phyloP scores from a whole-genome alignment of 164 flowering plant genomes.

The Piper longum region DNA sequence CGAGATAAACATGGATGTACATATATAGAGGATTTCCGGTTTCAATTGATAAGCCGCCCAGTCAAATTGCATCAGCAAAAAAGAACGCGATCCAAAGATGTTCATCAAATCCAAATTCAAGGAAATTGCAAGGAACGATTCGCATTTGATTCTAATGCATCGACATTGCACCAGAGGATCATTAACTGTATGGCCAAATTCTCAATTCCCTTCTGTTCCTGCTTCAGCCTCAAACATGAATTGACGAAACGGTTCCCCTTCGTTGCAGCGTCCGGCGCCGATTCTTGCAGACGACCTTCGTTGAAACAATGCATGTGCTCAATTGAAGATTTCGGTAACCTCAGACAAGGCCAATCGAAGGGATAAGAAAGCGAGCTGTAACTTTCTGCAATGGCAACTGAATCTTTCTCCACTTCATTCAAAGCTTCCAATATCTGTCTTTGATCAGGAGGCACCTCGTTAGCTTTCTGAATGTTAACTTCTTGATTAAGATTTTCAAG shows the following conservation, averaged over 20 bases:
- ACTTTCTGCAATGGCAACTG: conserved; percentile 77
- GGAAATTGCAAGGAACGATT: conserved; percentile 47
- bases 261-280: conserved; percentile 93
- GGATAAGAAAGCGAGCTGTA: conserved; percentile 73
- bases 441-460: conserved; percentile 4
- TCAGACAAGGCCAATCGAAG: conserved; percentile 79
- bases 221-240: conserved; percentile 93
- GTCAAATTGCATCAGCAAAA: too few relatives aligned
- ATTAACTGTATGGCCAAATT: conserved; percentile 13
- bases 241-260: conserved; percentile 85
- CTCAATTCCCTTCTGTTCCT: conserved; percentile 69
- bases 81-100: not conserved
- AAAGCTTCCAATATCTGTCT: conserved; percentile 48
- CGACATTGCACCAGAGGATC: conserved; percentile 55
- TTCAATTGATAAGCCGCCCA: too few relatives aligned
- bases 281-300: conserved; percentile 84
- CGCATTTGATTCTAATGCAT: conserved; percentile 59
- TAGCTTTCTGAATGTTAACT: too few relatives aligned
- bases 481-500: too few relatives aligned
- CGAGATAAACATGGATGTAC: too few relatives aligned
- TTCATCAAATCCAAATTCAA: conserved; percentile 15
- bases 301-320: conserved; percentile 83
- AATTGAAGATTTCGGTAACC: conserved; percentile 56
- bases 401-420: conserved; percentile 75
- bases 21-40: too few relatives aligned